phyloP scores from a whole-genome alignment of 495 filamentous ascomycete genomes.

The Aspergillus conjunctus region DNA sequence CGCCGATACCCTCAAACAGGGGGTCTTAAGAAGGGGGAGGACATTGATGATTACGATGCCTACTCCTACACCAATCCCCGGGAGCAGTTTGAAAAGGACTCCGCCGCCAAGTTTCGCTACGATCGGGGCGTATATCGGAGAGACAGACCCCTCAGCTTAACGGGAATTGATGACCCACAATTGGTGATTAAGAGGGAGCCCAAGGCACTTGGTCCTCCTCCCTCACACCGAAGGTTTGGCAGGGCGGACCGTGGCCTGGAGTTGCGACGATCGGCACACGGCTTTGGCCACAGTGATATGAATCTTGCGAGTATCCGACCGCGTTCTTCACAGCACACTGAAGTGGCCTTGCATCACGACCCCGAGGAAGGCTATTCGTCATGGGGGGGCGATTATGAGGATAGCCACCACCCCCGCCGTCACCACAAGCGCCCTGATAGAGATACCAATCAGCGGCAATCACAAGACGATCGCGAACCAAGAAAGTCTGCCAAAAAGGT shows the following conservation, averaged over 20 bases:
- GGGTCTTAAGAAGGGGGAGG: constrained; percentile 52
- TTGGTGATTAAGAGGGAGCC: constrained; percentile 43
- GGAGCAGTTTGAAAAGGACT: constrained; percentile 69
- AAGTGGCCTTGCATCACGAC: constrained; percentile 42
- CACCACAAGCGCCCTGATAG: constrained; percentile 33
- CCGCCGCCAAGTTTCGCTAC: constrained; percentile 49
- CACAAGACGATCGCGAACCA: constrained; percentile 34
- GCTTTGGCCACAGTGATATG: constrained; percentile 32
- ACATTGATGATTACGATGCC: constrained; percentile 60
- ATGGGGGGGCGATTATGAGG: constrained; percentile 31
- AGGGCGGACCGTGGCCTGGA: constrained; percentile 50
- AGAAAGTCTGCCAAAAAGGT: constrained; percentile 26
- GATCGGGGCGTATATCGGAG: constrained; percentile 52
- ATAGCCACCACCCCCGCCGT: constrained; percentile 29
- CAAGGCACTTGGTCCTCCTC: constrained; percentile 57
- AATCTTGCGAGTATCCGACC: constrained; percentile 34
- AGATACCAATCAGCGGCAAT: constrained; percentile 25
- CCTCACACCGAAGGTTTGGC: constrained; percentile 64
- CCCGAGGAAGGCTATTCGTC: constrained; percentile 44
- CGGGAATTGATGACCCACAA: constrained; percentile 60
- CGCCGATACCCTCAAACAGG: constrained; percentile 37
- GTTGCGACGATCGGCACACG: constrained; percentile 34
- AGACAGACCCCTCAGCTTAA: constrained; percentile 66
- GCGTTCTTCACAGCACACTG: constrained; percentile 36
- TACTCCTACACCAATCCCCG: constrained; percentile 74